phyloP scores from a whole-genome alignment of 2,329 filamentous ascomycete genomes.

The Phaeomoniella chlamydospora region DNA sequence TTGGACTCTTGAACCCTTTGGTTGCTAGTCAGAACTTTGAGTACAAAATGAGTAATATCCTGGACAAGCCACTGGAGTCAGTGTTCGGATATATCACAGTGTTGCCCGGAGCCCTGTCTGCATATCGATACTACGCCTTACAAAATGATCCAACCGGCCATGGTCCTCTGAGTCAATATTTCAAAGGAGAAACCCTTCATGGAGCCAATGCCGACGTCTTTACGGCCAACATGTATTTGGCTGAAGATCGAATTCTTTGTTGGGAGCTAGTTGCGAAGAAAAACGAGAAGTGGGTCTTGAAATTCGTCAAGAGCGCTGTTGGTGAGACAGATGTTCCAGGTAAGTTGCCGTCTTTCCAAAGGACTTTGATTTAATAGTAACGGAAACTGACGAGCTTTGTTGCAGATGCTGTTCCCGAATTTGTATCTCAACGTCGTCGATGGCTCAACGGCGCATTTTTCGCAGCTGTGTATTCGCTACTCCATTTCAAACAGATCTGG shows the following conservation, averaged over 20 bases:
- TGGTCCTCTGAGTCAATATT: conserved; percentile 91
- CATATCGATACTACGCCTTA: conserved; percentile 87
- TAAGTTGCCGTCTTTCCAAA: conserved; percentile 35
- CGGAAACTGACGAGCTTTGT: too few species aligned
- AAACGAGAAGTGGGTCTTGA: conserved; percentile 89
- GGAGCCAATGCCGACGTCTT: conserved; percentile 95
- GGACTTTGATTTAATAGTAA: too few species aligned
- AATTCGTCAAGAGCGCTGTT: conserved; percentile 92
- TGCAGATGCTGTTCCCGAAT: conserved; percentile 82
- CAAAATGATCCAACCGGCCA: conserved; percentile 96
- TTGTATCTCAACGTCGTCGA: conserved; percentile 86
- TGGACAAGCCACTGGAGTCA: conserved; percentile 92
- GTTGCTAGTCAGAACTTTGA: conserved; percentile 98
- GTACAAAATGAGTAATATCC: conserved; percentile 99
- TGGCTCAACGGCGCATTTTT: conserved; percentile 99
- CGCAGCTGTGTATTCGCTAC: conserved; percentile 89
- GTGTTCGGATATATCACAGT: conserved; percentile 98
- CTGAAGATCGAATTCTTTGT: conserved; percentile 95
- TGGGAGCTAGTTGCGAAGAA: conserved; percentile 96
- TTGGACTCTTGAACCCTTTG: conserved; percentile 78
- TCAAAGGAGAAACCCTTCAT: conserved; percentile 95
- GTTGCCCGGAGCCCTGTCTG: conserved; percentile 82
- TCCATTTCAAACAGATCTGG: conserved; percentile 92
- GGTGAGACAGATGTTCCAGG: conserved; percentile 96
- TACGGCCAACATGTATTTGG: conserved; percentile 97